A percentile compares a stretch with the other conserved stretches of the same genome.
Evolutionary conservation across 164 flowering plant genomes (phyloP).

Genomic region (Nymphaea colorata): DNA sequence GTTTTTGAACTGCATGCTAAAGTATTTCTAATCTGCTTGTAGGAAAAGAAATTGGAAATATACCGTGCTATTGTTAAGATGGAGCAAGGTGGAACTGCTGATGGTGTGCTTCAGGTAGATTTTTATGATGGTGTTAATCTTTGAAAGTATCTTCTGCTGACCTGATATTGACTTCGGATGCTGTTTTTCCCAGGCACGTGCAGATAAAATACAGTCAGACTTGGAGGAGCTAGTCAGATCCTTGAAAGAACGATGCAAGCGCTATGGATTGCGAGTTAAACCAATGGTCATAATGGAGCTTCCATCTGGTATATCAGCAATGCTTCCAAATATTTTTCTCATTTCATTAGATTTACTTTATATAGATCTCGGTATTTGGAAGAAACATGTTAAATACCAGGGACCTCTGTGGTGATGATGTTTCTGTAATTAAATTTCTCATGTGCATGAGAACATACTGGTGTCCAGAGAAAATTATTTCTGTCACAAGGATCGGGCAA

Average conservation of each 20-base stretch:
- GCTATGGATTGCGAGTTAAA: slow-evolving; percentile 68
- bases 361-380: background rate
- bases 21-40: slow-evolving; percentile 6
- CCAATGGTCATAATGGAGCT: slow-evolving; percentile 75
- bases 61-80: slow-evolving; percentile 82
- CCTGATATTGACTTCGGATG: slow-evolving; percentile 2
- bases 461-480: too few relatives aligned
- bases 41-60: slow-evolving; percentile 74
- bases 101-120: slow-evolving; percentile 61
- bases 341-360: background rate
- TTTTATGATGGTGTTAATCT: background rate
- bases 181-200: slow-evolving; percentile 44
- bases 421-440: too few relatives aligned
- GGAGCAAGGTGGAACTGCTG: slow-evolving; percentile 57
- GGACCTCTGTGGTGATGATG: background rate
- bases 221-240: slow-evolving; percentile 72
- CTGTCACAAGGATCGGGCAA: too few relatives aligned
- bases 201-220: slow-evolving; percentile 61
- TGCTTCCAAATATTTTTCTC: background rate
- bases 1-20: background rate
- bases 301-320: slow-evolving; percentile 59
- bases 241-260: slow-evolving; percentile 89
- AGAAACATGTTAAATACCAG: background rate
- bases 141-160: background rate
- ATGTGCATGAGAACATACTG: too few relatives aligned